Evolutionary conservation across 805 yeast genomes (phyloP).

Genomic region (Ogataea thermomethanolica): DNA sequence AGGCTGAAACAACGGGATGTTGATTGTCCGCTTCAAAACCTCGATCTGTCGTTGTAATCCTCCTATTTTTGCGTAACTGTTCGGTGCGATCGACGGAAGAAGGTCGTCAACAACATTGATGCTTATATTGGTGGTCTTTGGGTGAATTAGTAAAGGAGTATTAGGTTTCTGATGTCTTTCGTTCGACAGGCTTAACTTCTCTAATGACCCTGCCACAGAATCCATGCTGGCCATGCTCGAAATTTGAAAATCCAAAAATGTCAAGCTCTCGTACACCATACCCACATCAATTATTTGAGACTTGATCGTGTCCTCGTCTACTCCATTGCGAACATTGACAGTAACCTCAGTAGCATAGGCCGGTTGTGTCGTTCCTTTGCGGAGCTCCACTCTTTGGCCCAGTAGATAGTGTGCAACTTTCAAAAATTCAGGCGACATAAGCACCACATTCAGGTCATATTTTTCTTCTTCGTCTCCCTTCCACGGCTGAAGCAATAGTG

Average conservation of each 20-base stretch:
- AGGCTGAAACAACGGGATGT: conserved; percentile 78
- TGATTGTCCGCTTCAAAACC: conserved; percentile 60
- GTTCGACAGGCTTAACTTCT: conserved; percentile 1
- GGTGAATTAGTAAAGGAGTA: conserved; percentile 28
- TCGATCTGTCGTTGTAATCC: conserved; percentile 69
- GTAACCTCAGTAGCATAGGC: conserved; percentile 27
- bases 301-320: conserved; percentile 34
- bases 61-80: conserved; percentile 51
- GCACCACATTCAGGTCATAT: conserved; percentile 25
- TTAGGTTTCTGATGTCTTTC: neutral
- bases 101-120: conserved; percentile 33
- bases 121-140: conserved; percentile 32
- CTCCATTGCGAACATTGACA: conserved; percentile 5
- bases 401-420: conserved; percentile 23
- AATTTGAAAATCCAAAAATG: conserved; percentile 14
- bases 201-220: neutral
- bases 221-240: conserved; percentile 5
- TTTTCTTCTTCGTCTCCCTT: conserved; percentile 24
- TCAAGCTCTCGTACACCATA: conserved; percentile 52
- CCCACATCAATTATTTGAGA: conserved; percentile 53
- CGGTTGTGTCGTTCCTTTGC: conserved; percentile 49
- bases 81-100: conserved; percentile 40
- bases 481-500: conserved; percentile 22
- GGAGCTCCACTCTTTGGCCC: conserved; percentile 39
- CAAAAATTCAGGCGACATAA: conserved; percentile 22